These are phyloP conservation scores for Lachnum nothofagi DNA, from an alignment of 2,329 filamentous ascomycete genomes.

Conservation along the genomic window DNA sequence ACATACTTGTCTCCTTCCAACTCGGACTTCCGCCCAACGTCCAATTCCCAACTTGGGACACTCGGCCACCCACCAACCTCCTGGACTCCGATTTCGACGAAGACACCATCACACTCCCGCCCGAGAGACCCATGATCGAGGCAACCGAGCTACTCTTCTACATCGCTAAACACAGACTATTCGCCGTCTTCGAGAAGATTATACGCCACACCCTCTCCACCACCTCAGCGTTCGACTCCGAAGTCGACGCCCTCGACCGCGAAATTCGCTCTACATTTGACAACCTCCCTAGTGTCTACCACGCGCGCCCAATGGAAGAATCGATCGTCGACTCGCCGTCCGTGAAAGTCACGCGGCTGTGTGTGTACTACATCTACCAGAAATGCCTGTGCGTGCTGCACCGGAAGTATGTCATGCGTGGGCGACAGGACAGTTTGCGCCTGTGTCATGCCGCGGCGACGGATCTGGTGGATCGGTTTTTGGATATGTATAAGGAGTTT, in stretches of 20 bases:
- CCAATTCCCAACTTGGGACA: slow-evolving; percentile 22
- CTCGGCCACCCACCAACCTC: slow-evolving; percentile 26
- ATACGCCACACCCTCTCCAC: slow-evolving; percentile 30
- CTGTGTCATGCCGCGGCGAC: slow-evolving; percentile 21
- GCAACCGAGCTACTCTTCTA: slow-evolving; percentile 29
- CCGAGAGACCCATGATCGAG: slow-evolving; percentile 24
- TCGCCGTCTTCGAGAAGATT: slow-evolving; percentile 28
- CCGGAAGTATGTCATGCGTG: slow-evolving; percentile 26
- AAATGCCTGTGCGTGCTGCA: slow-evolving; percentile 30
- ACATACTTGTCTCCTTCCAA: slow-evolving; percentile 30
- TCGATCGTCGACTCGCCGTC: slow-evolving; percentile 23
- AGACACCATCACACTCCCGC: slow-evolving; percentile 20
- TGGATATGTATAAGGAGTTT: slow-evolving; percentile 28
- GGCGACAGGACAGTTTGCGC: slow-evolving; percentile 16
- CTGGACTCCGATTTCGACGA: slow-evolving; percentile 29
- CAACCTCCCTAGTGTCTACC: slow-evolving; percentile 17
- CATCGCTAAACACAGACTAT: slow-evolving; percentile 31
- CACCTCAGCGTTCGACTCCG: slow-evolving; percentile 18
- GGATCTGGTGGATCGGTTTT: slow-evolving; percentile 21
- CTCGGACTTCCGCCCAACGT: slow-evolving; percentile 30
- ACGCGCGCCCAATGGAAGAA: slow-evolving; percentile 20
- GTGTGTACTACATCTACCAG: slow-evolving; percentile 25
- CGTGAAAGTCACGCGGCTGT: slow-evolving; percentile 24
- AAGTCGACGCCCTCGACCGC: slow-evolving; percentile 21
- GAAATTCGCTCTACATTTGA: slow-evolving; percentile 22